Evolutionary conservation across 176 grass and related monocot species (phyloP), one percentile per base, ranked within the genome.

Genomic region (Bothriochloa decipiens): DNA sequence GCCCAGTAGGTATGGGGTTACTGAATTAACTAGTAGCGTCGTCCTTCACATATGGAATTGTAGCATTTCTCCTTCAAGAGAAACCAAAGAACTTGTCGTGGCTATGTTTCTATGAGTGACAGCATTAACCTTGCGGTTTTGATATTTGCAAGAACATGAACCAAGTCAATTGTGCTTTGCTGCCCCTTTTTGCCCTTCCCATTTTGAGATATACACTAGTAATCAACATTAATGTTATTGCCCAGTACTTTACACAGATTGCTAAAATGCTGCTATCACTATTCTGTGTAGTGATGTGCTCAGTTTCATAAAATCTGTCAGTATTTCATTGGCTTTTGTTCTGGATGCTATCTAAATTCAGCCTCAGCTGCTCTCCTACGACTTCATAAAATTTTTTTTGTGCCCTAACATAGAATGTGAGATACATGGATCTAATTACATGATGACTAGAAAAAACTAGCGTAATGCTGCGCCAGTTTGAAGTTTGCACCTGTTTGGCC

Each of bases 1-100:
- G 64, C 81, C 23, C 92, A 95, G 76, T 95, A 97, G 90, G 86
- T 94, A 85, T 74, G 85, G 52, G 43, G 65, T 76, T 88, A 83
- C 86, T 76, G 45, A 72, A 67, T 77, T 40, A 20, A 20, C 3
- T 40, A 60, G 53, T 47, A 20, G 27, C 16, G 46, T 26, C 20
- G 2, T 40, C 8, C 14, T 23, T n/a, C 3, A 41, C 23, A 37
- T 40, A 70, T 70, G 32, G 37, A 13, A 8, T 32, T 52, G 67
- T 72, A 25, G 27, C 4, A 53, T 55, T 42, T 77, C 23, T 20
- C 58, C 15, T 70, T 35, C 55, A n/a, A 26, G 7, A 22, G 35
- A 27, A 76, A 52, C 42, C 53, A 65, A 65, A 70, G 40, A 83
- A 63, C 29, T 63, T 82, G 15, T 61, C 22, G 6, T 46, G 46